Base-by-base conservation (phyloP, 176 grass and related monocot species). In the Ampelocalamus luodianensis region DNA sequence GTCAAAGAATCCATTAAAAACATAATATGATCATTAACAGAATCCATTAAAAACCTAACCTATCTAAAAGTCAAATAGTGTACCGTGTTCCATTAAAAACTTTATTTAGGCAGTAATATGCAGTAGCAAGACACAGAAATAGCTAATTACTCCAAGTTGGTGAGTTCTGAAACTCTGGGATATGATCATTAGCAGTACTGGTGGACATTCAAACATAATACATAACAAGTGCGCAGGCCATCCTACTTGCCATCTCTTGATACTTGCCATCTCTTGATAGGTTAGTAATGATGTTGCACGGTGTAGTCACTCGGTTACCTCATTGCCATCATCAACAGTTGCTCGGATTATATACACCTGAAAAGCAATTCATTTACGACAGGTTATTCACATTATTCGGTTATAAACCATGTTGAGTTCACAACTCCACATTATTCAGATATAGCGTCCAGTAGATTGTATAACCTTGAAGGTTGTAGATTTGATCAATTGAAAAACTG, bases 291-390 rank as follows among this genome's bases (percentile, higher is more conserved):
- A 22, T 69, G 50, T 56, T n/a, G 17, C 27, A 72, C n/a, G 49
- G 54, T 53, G 40, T 55, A 42, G 68, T 87, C 68, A 90, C 61
- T 87, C 76, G 4, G 64, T 32, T 71, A 56, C 66, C 27, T 92
- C 92, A 81, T 63, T 34, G 37, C 18, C 63, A 76, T 82, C 86
- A 61, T 84, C 68, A 82, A 68, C 65, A 67, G 79, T 48, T 38
- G 92, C 90, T 65, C 84, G 87, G 71, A 94, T 73, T 61, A 94
- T 94, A 85, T 94, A 80, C 77, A 94, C 90, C 92, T 94, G 90
- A 24, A 68, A 61, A 79, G 26, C 15, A 78, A 63, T 63, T 56
- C 29, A 81, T 42, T 76, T 22, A 3, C 22, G 14, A 22, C n/a
- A 44, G 51, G 45, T 8, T 29, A 51, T 12, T 34, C 49, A 75